Conservation (phyloP, 169 alveolate species). For the Cryptosporidium viatorum region DNA sequence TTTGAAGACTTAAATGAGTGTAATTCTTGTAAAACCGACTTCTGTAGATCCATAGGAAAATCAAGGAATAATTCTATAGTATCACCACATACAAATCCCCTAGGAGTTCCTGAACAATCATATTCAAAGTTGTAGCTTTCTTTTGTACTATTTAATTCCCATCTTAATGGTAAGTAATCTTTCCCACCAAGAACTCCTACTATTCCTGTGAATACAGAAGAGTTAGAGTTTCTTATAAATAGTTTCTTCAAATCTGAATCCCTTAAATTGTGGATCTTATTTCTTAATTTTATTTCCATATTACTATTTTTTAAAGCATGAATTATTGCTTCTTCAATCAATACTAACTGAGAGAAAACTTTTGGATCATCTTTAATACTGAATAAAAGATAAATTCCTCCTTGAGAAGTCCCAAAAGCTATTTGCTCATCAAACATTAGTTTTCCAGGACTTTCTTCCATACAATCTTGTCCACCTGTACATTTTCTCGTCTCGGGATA, state of each 20-base stretch:
- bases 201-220: slow-evolving; percentile 41
- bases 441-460: slow-evolving; percentile 20
- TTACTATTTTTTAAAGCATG: slow-evolving; percentile 15
- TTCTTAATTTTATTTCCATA: not conserved
- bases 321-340: slow-evolving; percentile 68
- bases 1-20: not conserved
- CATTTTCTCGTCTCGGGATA: slow-evolving; percentile 48
- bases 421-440: slow-evolving; percentile 38
- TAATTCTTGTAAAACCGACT: slow-evolving; percentile 23
- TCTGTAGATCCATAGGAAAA: slow-evolving; percentile 29
- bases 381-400: slow-evolving; percentile 30
- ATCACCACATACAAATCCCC: slow-evolving; percentile 64
- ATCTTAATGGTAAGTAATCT: slow-evolving; percentile 21
- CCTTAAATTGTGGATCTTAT: slow-evolving; percentile 3
- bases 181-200: slow-evolving; percentile 35
- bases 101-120: slow-evolving; percentile 66
- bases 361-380: slow-evolving; percentile 39
- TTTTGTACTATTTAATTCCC: slow-evolving; percentile 31
- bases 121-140: slow-evolving; percentile 61
- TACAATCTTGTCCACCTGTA: slow-evolving; percentile 21
- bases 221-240: slow-evolving; percentile 24
- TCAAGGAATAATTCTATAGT: slow-evolving; percentile 40
- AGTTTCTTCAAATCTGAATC: not conserved
- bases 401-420: slow-evolving; percentile 65
- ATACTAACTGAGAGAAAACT: slow-evolving; percentile 15